Percentiles rank a stretch among this genome's conserved stretches.
These are phyloP conservation scores for Claviceps spartinae DNA, from an alignment of 2,329 filamentous ascomycete species.

Conservation along the genomic window DNA sequence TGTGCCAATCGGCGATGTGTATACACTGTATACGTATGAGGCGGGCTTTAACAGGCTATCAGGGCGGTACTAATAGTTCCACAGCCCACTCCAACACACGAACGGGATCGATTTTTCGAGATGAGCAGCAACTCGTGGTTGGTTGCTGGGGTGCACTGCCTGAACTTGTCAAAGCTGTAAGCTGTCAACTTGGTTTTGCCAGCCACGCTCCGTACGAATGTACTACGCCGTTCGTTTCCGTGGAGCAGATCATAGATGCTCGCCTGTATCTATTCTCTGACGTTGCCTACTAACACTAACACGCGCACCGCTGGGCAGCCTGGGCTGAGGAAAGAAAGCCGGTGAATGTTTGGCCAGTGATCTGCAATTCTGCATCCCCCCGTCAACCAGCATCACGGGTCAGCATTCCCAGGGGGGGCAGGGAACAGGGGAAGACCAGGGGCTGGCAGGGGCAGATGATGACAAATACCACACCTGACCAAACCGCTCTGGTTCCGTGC, in stretches of 20 bases:
- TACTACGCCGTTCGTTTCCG: too few species aligned
- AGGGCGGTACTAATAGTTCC: not conserved
- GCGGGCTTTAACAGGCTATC: not conserved
- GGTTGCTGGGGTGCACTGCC: not conserved
- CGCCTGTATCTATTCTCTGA: not conserved
- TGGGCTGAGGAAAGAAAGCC: not conserved
- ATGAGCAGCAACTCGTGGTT: not conserved
- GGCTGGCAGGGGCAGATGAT: not conserved
- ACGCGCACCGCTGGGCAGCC: not conserved
- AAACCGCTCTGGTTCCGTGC: not conserved
- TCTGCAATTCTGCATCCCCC: not conserved
- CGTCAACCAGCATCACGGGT: not conserved
- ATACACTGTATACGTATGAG: not conserved
- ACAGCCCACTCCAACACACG: not conserved
- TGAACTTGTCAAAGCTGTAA: not conserved
- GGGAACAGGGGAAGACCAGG: not conserved
- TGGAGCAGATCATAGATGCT: too few species aligned
- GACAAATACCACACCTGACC: not conserved
- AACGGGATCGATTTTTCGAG: not conserved
- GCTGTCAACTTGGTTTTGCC: too few species aligned
- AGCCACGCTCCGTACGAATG: too few species aligned
- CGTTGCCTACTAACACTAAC: not conserved
- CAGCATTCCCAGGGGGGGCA: not conserved
- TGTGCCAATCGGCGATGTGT: conserved; percentile 1
- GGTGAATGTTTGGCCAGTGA: not conserved